phyloP scores from a whole-genome alignment of 768 basidiomycete species.

The Coprinopsis marcescibilis region DNA sequence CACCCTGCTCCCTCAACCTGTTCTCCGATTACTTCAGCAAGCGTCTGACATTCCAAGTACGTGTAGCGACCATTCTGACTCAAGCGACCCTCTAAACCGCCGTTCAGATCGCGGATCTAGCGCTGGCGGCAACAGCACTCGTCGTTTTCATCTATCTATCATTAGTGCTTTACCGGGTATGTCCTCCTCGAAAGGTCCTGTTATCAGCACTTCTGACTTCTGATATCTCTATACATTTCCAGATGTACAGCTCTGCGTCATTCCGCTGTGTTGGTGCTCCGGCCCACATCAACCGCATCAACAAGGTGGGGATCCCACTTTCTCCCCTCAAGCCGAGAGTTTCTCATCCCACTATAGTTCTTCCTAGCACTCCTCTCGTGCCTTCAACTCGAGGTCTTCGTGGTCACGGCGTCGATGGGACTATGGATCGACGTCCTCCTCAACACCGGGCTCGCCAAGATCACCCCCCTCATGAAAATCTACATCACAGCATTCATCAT shows the following conservation, averaged over 20 bases:
- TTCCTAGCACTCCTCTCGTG: slow-evolving; percentile 50
- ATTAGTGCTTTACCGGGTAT: slow-evolving; percentile 38
- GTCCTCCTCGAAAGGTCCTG: background rate
- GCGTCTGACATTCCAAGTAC: slow-evolving; percentile 39
- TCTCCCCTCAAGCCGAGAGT: background rate
- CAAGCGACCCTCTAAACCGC: no score
- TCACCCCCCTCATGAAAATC: slow-evolving; percentile 34
- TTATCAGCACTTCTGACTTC: background rate
- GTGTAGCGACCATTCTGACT: background rate
- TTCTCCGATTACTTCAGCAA: slow-evolving; percentile 38
- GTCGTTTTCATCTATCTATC: slow-evolving; percentile 38
- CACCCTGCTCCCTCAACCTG: slow-evolving; percentile 45
- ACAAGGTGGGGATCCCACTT: slow-evolving; percentile 23
- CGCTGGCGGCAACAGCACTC: slow-evolving; percentile 39
- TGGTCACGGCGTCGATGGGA: slow-evolving; percentile 42
- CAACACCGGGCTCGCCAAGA: slow-evolving; percentile 36
- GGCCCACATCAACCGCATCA: slow-evolving; percentile 40
- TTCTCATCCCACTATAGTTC: slow-evolving; percentile 26
- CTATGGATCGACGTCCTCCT: slow-evolving; percentile 54
- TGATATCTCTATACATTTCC: background rate
- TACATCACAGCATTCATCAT: slow-evolving; percentile 42
- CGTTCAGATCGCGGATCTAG: slow-evolving; percentile 43
- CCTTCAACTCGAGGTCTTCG: slow-evolving; percentile 50
- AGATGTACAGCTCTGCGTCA: slow-evolving; percentile 42
- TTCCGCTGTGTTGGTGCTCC: slow-evolving; percentile 53